Conservation (phyloP, 2,329 filamentous ascomycete species). For the Truncatella angustata region DNA sequence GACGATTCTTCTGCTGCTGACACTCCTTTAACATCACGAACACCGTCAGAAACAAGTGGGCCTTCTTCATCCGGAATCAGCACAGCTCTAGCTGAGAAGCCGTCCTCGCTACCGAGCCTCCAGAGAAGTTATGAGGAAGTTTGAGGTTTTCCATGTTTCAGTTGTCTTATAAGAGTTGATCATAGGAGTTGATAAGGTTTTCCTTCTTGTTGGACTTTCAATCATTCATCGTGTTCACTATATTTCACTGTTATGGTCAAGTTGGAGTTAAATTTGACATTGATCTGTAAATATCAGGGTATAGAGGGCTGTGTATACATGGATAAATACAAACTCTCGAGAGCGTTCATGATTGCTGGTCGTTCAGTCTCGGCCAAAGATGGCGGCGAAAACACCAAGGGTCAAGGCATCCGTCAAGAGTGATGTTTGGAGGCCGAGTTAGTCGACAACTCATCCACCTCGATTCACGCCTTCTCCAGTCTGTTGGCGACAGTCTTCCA, state of each 20-base stretch:
- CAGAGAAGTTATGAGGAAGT: too few species aligned
- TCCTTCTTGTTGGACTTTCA: too few species aligned
- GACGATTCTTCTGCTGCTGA: background rate
- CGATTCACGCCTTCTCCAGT: slow-evolving; percentile 22
- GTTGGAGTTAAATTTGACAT: too few species aligned
- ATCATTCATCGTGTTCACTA: too few species aligned
- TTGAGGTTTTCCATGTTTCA: too few species aligned
- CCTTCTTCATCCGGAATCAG: background rate
- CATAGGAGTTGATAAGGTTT: too few species aligned
- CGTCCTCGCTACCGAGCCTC: too few species aligned
- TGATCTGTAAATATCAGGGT: too few species aligned
- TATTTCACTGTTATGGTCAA: too few species aligned
- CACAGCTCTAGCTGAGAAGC: background rate
- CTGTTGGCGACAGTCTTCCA: slow-evolving; percentile 44
- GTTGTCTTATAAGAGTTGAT: too few species aligned
- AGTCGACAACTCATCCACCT: background rate
- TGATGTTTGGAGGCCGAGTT: background rate
- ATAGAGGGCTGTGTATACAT: too few species aligned
- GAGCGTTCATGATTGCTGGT: background rate
- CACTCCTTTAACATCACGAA: background rate
- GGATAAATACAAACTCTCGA: too few species aligned
- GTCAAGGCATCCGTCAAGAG: slow-evolving; percentile 1
- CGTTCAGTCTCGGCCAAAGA: background rate
- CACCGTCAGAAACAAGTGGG: background rate
- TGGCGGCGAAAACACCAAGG: background rate